Evolutionary conservation across 179 eudicot species (phyloP).

Genomic region (Silene vulgaris): DNA sequence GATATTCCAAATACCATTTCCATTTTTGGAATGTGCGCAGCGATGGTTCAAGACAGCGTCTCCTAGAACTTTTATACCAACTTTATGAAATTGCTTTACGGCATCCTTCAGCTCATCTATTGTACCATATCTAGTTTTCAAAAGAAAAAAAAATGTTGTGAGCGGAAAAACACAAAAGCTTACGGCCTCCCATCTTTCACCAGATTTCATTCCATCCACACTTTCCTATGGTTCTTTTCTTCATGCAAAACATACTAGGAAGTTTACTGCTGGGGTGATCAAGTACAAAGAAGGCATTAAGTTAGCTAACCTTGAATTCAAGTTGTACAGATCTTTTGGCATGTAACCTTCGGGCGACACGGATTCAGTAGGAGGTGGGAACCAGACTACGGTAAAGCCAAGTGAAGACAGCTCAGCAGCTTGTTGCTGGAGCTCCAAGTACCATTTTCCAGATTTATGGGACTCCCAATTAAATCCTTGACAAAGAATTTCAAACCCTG

Average conservation of each 20-base stretch:
- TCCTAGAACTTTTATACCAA: slow-evolving; percentile 79
- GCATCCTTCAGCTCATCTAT: slow-evolving; percentile 69
- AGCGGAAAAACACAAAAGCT: slow-evolving; percentile 11
- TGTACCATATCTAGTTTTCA: slow-evolving; percentile 39
- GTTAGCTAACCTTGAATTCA: slow-evolving; percentile 69
- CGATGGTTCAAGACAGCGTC: slow-evolving; percentile 95
- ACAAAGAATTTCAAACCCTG: slow-evolving; percentile 84
- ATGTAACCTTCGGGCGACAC: slow-evolving; percentile 99
- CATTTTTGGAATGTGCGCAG: slow-evolving; percentile 70
- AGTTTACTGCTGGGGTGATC: no score
- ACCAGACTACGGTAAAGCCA: slow-evolving; percentile 86
- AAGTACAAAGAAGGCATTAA: slow-evolving; percentile 3
- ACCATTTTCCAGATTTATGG: slow-evolving; percentile 91
- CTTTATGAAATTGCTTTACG: slow-evolving; percentile 64
- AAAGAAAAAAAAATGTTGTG: slow-evolving; percentile 18
- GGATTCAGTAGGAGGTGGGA: slow-evolving; percentile 97
- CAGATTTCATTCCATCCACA: no score
- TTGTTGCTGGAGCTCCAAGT: slow-evolving; percentile 65
- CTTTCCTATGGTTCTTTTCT: neutral
- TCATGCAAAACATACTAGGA: neutral
- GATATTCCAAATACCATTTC: slow-evolving; percentile 92
- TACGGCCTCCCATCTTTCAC: no score
- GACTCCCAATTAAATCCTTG: slow-evolving; percentile 99
- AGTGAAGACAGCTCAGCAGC: slow-evolving; percentile 61
- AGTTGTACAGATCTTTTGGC: slow-evolving; percentile 92